These are phyloP conservation scores for Pleurotus citrinopileatus DNA, from an alignment of 768 basidiomycete genomes.

Conservation along the genomic window DNA sequence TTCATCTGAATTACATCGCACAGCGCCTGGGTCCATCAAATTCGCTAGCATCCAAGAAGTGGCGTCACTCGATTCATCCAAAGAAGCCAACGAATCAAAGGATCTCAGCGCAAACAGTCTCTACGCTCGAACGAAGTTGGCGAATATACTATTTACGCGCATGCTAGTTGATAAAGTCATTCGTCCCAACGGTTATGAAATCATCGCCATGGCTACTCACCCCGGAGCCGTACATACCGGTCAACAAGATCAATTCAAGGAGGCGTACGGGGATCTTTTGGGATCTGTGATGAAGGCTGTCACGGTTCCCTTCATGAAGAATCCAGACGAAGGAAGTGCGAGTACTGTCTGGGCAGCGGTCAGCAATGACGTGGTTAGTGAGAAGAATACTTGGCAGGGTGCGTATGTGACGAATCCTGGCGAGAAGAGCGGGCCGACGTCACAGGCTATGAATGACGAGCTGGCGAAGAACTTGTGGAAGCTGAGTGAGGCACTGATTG, in stretches of 20 bases:
- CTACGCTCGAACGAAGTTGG: constrained; percentile 1
- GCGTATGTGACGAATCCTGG: constrained; percentile 3
- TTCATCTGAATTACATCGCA: constrained; percentile 6
- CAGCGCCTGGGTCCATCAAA: not conserved
- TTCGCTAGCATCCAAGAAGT: not conserved
- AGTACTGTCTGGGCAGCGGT: constrained; percentile 7
- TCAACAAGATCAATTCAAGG: constrained; percentile 7
- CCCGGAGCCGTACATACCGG: constrained; percentile 6
- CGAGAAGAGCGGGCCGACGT: not conserved
- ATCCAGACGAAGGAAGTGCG: constrained; percentile 1
- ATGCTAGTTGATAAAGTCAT: not conserved
- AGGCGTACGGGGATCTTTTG: not conserved
- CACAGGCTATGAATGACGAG: not conserved
- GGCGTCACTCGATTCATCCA: not conserved
- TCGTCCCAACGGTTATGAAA: not conserved
- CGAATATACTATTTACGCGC: constrained; percentile 3
- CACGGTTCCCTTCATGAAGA: not conserved
- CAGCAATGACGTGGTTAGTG: not conserved
- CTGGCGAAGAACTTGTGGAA: not conserved
- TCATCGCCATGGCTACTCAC: constrained; percentile 1
- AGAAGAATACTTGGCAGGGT: constrained; percentile 4
- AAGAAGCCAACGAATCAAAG: constrained; percentile 5
- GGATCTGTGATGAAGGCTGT: not conserved
- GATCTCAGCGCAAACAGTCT: not conserved
- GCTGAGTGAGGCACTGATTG: not conserved